Percentiles rank a stretch among this genome's conserved stretches.
Conservation (phyloP, 352 stramenopile species). For the Plasmopara halstedii region DNA sequence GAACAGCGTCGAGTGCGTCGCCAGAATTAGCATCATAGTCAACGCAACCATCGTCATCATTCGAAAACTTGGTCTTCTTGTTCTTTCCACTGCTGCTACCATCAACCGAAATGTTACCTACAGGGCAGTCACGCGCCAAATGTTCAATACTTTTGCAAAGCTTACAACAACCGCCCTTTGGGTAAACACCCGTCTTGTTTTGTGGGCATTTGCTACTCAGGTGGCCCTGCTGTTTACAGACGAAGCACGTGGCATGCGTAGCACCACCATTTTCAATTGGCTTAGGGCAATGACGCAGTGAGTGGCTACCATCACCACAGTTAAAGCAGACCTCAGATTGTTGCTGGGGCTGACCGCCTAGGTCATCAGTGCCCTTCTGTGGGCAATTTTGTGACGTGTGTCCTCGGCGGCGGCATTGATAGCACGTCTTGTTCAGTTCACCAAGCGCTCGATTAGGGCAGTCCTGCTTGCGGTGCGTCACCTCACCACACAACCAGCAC, state of each 20-base stretch:
- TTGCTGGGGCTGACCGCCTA: conserved; percentile 14
- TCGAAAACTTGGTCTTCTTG: conserved; percentile 71
- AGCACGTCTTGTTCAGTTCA: conserved; percentile 73
- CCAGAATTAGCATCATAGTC: conserved; percentile 30
- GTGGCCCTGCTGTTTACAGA: conserved; percentile 82
- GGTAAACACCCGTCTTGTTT: conserved; percentile 84
- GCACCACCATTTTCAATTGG: conserved; percentile 55
- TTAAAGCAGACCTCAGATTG: conserved; percentile 73
- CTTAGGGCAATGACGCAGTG: conserved; percentile 61
- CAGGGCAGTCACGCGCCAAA: conserved; percentile 76
- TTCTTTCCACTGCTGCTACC: conserved; percentile 52
- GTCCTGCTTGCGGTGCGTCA: conserved; percentile 70
- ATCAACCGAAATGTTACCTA: conserved; percentile 57
- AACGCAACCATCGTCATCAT: conserved; percentile 43
- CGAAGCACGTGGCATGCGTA: conserved; percentile 80
- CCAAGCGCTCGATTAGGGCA: conserved; percentile 59
- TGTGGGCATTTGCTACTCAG: conserved; percentile 81
- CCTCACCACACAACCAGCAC: conserved; percentile 71
- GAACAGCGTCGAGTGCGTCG: conserved; percentile 46
- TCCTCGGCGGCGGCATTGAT: conserved; percentile 73
- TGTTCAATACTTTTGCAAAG: conserved; percentile 79
- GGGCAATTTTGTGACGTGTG: conserved; percentile 81
- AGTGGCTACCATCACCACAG: conserved; percentile 67
- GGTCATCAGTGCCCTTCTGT: conserved; percentile 22
- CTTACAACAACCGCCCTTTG: conserved; percentile 85